Base-by-base conservation (phyloP, 345 rosid genomes). In the Chamaenerion angustifolium region DNA sequence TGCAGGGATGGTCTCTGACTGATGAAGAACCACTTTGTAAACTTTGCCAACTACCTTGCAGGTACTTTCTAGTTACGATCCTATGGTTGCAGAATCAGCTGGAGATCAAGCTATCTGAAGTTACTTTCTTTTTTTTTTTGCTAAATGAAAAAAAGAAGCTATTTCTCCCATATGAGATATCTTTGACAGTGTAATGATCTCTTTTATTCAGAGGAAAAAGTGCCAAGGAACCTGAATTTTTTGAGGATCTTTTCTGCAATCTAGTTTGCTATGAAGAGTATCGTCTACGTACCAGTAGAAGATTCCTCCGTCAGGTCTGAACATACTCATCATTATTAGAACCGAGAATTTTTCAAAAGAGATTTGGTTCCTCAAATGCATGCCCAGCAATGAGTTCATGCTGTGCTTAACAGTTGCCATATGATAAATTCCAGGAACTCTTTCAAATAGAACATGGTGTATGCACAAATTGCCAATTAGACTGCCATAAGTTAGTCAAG, bases 171-270 rank as follows among this genome's bases (percentile, higher is more conserved):
- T 31, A 8, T 31, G 37, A 31, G 3, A 31, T 53, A 11, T 49
- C 41, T 42, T 15, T 42, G 51, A 25, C 47, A 55, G 40, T 17
- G 45, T 43, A 37, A 31, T 12, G 6, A 5, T 46, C 13, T 46
- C 42, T 55, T 58, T 10, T 13, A 64, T 71, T 48, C 76, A 86
- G 98, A 75, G 81, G 87, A 46, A 61, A 16, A 61, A 81, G 67
- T 66, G 84, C 94, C 43, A 81, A 66, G 74, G 75, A 64, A 19
- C 96, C 96, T 31, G 88, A 82, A 71, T 90, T 76, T 73, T 79
- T 90, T 66, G 98, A 90, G 76, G 98, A 90, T 75, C 85, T 90
- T 43, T 90, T 90, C 61, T 90, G 98, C 62, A 67, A 75, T 37
- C 72, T 87, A 66, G 78, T 51, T 46, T 90, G 96, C 74, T 76